These are phyloP conservation scores for Pseudogymnoascus sp. DNA, from an alignment of 2,329 filamentous ascomycete genomes.

Conservation along the genomic window DNA sequence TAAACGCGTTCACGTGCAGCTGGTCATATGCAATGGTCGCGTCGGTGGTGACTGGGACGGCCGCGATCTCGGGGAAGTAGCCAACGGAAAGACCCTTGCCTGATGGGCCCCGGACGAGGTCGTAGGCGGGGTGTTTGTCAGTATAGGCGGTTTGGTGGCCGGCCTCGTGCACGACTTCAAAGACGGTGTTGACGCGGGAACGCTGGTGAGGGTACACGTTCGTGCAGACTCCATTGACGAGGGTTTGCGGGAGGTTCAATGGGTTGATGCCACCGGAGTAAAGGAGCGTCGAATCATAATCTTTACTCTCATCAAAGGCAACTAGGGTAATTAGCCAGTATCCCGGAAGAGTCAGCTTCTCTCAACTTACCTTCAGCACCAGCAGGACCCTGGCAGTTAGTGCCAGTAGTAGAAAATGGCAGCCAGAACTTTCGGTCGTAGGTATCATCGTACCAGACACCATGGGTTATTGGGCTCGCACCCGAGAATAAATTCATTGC, in stretches of 20 bases:
- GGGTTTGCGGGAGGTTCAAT: slow-evolving; percentile 18
- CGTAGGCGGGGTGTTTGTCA: slow-evolving; percentile 29
- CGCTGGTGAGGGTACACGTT: slow-evolving; percentile 24
- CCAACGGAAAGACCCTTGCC: slow-evolving; percentile 26
- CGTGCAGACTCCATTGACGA: slow-evolving; percentile 20
- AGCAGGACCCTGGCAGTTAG: slow-evolving; percentile 20
- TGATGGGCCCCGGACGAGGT: slow-evolving; percentile 25
- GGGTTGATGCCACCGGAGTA: slow-evolving; percentile 25
- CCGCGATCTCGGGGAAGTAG: slow-evolving; percentile 28
- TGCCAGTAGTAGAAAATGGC: slow-evolving; percentile 12
- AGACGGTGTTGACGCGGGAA: slow-evolving; percentile 27
- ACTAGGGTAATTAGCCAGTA: slow-evolving; percentile 14
- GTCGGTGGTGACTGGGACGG: slow-evolving; percentile 17
- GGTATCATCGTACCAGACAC: slow-evolving; percentile 19
- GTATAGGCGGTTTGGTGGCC: slow-evolving; percentile 26
- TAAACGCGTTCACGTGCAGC: slow-evolving; percentile 25
- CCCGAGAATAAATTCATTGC: slow-evolving; percentile 21
- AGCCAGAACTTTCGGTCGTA: slow-evolving; percentile 23
- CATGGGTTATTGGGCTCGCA: slow-evolving; percentile 20
- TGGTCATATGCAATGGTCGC: slow-evolving; percentile 25
- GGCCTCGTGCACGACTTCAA: slow-evolving; percentile 22
- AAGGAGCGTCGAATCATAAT: slow-evolving; percentile 21
- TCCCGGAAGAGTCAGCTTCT: not conserved
- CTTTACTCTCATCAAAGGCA: slow-evolving; percentile 22
- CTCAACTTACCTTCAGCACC: slow-evolving; percentile 24